A percentile compares a stretch with the other conserved stretches of the same genome.
phyloP scores from a whole-genome alignment of 768 basidiomycete genomes.

The Suillus subaureus region DNA sequence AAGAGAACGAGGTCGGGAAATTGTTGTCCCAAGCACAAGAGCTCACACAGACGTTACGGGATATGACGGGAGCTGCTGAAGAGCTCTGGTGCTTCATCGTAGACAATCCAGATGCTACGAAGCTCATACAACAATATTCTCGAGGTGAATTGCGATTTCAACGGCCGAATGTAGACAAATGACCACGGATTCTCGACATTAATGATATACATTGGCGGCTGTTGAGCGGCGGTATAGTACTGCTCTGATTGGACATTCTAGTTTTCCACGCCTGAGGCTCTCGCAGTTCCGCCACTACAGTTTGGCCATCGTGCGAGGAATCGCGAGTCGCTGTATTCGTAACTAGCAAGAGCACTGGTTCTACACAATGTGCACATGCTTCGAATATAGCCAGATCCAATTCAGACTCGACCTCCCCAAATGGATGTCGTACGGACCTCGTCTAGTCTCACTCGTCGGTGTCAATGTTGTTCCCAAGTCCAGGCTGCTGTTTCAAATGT shows the following conservation, averaged over 20 bases:
- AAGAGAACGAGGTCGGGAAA: not conserved
- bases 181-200: not conserved
- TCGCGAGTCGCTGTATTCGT: not conserved
- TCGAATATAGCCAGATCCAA: slow-evolving; percentile 69
- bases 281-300: not conserved
- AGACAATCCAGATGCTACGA: not conserved
- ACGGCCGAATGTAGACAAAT: not conserved
- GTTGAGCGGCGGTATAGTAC: not conserved
- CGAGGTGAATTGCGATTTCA: not conserved
- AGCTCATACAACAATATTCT: slow-evolving; percentile 4
- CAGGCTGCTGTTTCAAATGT: slow-evolving; percentile 47
- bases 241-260: not conserved
- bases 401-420: slow-evolving; percentile 26
- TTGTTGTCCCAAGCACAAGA: slow-evolving; percentile 1
- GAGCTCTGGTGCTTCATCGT: slow-evolving; percentile 11
- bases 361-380: not conserved
- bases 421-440: slow-evolving; percentile 85
- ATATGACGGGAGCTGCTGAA: slow-evolving; percentile 10
- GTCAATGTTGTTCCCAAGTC: slow-evolving; percentile 99
- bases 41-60: not conserved
- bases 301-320: not conserved
- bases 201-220: not conserved
- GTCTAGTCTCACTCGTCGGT: slow-evolving; percentile 96
- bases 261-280: not conserved
- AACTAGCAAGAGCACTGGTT: slow-evolving; percentile 1